A percentile compares a stretch with the other conserved stretches of the same genome.
Conservation (phyloP, 2,329 filamentous ascomycete genomes). For the Chrysoporthe puriensis region DNA sequence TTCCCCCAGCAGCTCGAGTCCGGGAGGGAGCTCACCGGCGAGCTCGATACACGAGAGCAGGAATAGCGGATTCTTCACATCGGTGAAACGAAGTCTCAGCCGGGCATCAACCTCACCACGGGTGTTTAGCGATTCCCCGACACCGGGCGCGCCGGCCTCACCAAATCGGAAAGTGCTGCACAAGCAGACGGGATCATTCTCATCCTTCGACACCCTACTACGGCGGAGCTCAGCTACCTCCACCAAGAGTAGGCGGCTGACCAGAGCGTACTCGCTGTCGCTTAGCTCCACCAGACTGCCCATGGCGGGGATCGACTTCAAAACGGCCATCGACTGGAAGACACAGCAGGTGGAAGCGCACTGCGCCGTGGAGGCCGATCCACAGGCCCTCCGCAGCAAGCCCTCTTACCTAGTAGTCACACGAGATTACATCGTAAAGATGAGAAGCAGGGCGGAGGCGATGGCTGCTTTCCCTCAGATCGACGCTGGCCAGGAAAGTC, state of each 20-base stretch:
- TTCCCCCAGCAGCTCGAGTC: constrained; percentile 28
- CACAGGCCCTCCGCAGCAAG: constrained; percentile 50
- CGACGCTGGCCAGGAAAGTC: constrained; percentile 33
- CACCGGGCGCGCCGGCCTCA: constrained; percentile 11
- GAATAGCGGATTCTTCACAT: constrained; percentile 34
- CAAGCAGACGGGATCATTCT: constrained; percentile 30
- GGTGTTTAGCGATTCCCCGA: constrained; percentile 17
- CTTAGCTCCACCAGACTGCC: constrained; percentile 31
- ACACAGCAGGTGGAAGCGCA: constrained; percentile 40
- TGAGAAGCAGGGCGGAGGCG: constrained; percentile 52
- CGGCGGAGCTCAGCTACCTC: constrained; percentile 39
- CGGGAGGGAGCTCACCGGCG: constrained; percentile 31
- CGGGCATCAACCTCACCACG: constrained; percentile 31
- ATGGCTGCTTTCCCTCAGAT: constrained; percentile 52
- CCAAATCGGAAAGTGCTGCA: constrained; percentile 24
- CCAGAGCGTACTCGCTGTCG: constrained; percentile 30
- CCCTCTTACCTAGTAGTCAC: constrained; percentile 58
- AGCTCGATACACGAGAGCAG: constrained; percentile 33
- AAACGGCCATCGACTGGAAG: constrained; percentile 40
- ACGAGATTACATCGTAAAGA: constrained; percentile 53
- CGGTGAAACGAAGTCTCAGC: constrained; percentile 33
- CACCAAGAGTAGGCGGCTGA: constrained; percentile 34
- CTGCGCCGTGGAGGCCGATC: constrained; percentile 53
- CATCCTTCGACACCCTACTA: constrained; percentile 32
- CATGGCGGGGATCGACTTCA: constrained; percentile 35